These are phyloP conservation scores for Botryosphaeria dothidea DNA, from an alignment of 2,329 filamentous ascomycete species.

Conservation along the genomic window DNA sequence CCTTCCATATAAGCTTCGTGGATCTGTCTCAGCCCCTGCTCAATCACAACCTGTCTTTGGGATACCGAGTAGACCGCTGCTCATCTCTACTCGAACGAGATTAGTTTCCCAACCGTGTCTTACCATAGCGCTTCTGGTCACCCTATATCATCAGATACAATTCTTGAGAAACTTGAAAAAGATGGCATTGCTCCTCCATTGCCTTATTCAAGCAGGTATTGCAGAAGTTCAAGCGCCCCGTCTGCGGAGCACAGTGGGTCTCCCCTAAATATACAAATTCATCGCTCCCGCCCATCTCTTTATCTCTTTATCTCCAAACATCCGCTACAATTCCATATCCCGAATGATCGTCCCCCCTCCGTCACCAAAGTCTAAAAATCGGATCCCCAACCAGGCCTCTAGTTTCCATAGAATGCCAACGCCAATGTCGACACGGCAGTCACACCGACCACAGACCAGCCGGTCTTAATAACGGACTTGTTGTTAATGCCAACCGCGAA, in stretches of 20 bases:
- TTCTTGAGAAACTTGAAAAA: background rate
- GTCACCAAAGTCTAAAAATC: background rate
- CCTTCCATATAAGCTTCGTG: background rate
- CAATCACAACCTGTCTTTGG: background rate
- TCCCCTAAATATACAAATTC: constrained; percentile 3
- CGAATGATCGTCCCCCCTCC: background rate
- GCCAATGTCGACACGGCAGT: constrained; percentile 41
- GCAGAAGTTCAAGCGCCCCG: background rate
- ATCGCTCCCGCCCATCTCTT: background rate
- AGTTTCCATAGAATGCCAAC: constrained; percentile 13
- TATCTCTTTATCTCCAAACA: background rate
- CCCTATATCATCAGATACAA: background rate
- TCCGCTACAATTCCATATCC: background rate
- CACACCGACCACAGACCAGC: constrained; percentile 63
- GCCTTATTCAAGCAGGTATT: background rate
- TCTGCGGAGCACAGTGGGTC: background rate
- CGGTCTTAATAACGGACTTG: constrained; percentile 63
- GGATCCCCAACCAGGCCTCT: background rate
- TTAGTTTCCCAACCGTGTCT: background rate
- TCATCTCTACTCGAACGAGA: background rate
- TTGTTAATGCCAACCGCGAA: constrained; percentile 63
- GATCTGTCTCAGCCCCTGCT: background rate
- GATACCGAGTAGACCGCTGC: background rate
- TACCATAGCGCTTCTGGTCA: background rate
- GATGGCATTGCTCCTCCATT: constrained; percentile 5